Evolutionary conservation across 805 yeast genomes (phyloP).

Genomic region (Kazachstania bromeliacearum): DNA sequence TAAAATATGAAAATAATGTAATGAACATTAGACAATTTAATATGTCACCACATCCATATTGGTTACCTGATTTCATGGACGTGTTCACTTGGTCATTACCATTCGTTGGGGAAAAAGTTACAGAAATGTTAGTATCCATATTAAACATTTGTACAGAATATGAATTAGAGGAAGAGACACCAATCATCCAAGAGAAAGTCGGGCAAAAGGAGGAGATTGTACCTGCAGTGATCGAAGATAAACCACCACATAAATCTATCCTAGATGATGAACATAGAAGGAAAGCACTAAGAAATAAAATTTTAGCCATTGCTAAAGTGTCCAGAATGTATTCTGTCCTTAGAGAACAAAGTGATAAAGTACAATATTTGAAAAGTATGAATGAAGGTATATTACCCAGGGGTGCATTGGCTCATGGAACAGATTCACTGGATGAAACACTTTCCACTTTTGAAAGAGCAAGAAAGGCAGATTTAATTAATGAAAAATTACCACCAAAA

Average conservation of each 20-base stretch:
- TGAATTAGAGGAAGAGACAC: conserved; percentile 72
- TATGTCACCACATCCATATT: conserved; percentile 88
- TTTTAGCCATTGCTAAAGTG: conserved; percentile 91
- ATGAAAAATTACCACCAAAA: conserved; percentile 85
- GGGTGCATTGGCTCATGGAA: conserved; percentile 76
- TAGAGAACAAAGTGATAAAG: conserved; percentile 81
- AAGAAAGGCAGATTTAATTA: conserved; percentile 61
- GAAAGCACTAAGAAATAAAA: conserved; percentile 69
- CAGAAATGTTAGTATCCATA: conserved; percentile 84
- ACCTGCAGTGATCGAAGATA: background rate
- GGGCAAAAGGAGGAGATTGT: background rate
- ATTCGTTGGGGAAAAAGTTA: conserved; percentile 91
- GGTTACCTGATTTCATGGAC: conserved; percentile 95
- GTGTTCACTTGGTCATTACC: conserved; percentile 97
- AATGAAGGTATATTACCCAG: conserved; percentile 76
- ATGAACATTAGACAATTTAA: conserved; percentile 95
- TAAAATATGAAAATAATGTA: conserved; percentile 83
- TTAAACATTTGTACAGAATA: conserved; percentile 93
- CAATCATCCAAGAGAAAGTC: conserved; percentile 34
- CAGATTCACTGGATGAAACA: conserved; percentile 64
- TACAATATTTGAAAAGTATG: conserved; percentile 63
- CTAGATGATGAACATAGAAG: conserved; percentile 29
- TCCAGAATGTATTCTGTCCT: conserved; percentile 85
- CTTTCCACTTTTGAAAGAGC: conserved; percentile 77
- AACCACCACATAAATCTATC: conserved; percentile 9